phyloP scores from a whole-genome alignment of 2,329 filamentous ascomycete genomes.

The Fusarium sp. region DNA sequence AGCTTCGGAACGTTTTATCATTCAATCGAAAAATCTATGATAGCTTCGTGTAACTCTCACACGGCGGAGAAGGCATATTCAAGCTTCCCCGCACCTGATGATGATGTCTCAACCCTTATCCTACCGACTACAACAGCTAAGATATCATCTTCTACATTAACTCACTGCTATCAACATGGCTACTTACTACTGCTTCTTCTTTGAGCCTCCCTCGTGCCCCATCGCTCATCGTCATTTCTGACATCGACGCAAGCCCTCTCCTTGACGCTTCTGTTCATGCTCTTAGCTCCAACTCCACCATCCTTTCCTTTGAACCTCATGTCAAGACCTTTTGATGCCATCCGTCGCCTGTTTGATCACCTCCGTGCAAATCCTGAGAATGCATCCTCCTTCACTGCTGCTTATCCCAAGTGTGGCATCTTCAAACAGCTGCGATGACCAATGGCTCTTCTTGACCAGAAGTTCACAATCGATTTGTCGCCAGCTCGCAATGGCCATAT shows the following conservation, averaged over 20 bases:
- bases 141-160: too few species aligned
- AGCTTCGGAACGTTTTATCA: too few species aligned
- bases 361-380: not conserved
- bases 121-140: not conserved
- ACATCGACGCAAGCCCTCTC: not conserved
- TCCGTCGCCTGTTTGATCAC: not conserved
- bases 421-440: not conserved
- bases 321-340: not conserved
- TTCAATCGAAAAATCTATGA: too few species aligned
- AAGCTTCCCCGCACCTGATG: not conserved
- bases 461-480: constrained; percentile 2
- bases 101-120: not conserved
- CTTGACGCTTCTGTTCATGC: not conserved
- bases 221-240: not conserved
- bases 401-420: not conserved
- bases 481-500: not conserved
- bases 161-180: not conserved
- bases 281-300: not conserved
- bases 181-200: not conserved
- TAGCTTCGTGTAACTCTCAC: too few species aligned
- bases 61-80: too few species aligned
- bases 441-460: not conserved
- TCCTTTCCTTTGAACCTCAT: not conserved
- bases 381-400: not conserved
- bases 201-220: not conserved